Evolutionary conservation across 306 rosid species (phyloP), one percentile per base, ranked within the genome.

Genomic region (Elaeagnus macrophylla): DNA sequence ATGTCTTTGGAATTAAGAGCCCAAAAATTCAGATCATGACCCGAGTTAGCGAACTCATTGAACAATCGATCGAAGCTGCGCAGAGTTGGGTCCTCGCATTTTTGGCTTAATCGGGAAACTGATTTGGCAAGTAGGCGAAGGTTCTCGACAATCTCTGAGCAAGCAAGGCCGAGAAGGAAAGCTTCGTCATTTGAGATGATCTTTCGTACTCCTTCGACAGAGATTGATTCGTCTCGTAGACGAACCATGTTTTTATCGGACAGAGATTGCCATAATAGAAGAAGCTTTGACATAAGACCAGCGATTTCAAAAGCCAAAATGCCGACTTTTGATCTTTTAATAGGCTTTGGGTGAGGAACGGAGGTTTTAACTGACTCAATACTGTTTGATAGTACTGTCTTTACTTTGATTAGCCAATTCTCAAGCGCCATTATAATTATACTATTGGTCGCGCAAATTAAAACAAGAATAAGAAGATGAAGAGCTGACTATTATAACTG

Each of bases 211-310:
- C 99, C 96, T 45, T 91, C 87, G 5, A 84, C 76, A 1, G 85
- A 59, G n/a, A 87, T 67, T 40, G 77, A 72, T 65, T 84, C 83
- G 72, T 76, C 75, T 40, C 76, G 82, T 20, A 86, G 94, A 18
- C 91, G 89, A 48, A 69, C 39, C 61, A 82, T 75, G 72, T 63
- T 73, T 53, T 71, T 56, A 67, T 87, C 96, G 13, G 89, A 87
- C 16, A 91, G 86, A 6, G 88, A 77, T 38, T 81, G 87, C 83
- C 86, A 84, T 15, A 87, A 78, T 52, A 87, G 96, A 57, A 87
- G 83, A 56, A 91, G 99, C 82, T 84, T 91, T 5, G 95, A 84
- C 94, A 91, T 87, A 1, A 87, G 72, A 45, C 83, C 81, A 10
- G 96, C 85, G 63, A 91, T 71, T n/a, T n/a, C n/a, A n/a, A n/a